These are phyloP conservation scores for Pseudozyma pruni DNA, from an alignment of 1,284 basidiomycete species.

Conservation along the genomic window DNA sequence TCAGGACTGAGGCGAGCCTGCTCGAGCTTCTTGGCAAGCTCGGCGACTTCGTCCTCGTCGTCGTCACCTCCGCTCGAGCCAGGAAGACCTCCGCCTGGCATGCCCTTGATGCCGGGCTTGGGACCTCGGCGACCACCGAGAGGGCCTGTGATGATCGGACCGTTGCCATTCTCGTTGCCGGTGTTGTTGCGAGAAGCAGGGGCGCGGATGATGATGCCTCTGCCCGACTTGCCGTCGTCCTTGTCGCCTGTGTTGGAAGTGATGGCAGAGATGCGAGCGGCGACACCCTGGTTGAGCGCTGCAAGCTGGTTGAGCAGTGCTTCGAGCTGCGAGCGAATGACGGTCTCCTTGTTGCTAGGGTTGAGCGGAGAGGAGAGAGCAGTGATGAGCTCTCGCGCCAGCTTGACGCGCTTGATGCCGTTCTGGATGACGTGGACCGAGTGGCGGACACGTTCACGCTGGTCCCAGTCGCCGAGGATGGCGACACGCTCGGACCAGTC, in stretches of 20 bases:
- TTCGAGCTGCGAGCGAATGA: constrained; percentile 63
- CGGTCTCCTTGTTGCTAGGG: constrained; percentile 52
- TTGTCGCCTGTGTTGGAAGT: constrained; percentile 34
- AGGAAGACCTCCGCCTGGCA: constrained; percentile 24
- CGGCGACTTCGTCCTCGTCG: constrained; percentile 62
- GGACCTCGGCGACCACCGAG: constrained; percentile 35
- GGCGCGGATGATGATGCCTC: constrained; percentile 57
- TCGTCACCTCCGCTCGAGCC: constrained; percentile 47
- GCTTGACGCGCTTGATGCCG: constrained; percentile 56
- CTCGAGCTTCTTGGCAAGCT: constrained; percentile 58
- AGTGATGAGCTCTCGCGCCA: constrained; percentile 59
- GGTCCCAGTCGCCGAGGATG: constrained; percentile 60
- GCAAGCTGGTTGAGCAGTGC: constrained; percentile 61
- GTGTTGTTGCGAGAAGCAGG: constrained; percentile 44
- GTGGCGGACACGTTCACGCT: constrained; percentile 52
- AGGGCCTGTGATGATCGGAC: constrained; percentile 42
- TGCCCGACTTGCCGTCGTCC: constrained; percentile 33
- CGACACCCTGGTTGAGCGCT: constrained; percentile 56
- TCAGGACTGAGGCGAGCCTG: constrained; percentile 57
- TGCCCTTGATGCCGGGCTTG: constrained; percentile 30
- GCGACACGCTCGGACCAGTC: constrained; percentile 62
- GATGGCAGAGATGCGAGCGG: constrained; percentile 56
- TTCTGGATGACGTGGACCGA: constrained; percentile 54
- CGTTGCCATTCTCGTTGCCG: constrained; percentile 37
- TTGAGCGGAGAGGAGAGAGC: constrained; percentile 60